Conservation (phyloP, 352 stramenopile species). For the Pythium plurisporium region DNA sequence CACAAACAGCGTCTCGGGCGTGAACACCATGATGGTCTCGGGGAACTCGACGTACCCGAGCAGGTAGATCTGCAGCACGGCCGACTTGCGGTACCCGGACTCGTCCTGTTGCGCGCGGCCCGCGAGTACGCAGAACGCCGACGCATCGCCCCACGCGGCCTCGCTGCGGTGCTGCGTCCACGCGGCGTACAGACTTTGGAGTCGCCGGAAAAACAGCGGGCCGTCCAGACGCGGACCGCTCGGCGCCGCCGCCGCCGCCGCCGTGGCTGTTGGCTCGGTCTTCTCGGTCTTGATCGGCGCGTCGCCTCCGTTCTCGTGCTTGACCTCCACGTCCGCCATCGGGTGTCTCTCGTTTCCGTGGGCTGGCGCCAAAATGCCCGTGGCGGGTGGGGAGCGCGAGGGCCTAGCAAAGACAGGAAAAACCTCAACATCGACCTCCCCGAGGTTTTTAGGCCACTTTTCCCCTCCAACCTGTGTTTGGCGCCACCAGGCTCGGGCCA, state of each 20-base stretch:
- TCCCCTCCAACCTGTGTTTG: constrained; percentile 23
- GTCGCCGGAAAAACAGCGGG: constrained; percentile 73
- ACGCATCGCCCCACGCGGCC: constrained; percentile 47
- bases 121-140: constrained; percentile 80
- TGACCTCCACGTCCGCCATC: constrained; percentile 16
- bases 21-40: constrained; percentile 91
- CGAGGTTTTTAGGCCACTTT: constrained; percentile 18
- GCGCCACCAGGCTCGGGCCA: constrained; percentile 11
- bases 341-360: background rate
- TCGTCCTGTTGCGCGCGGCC: constrained; percentile 80
- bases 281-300: constrained; percentile 27
- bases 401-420: background rate
- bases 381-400: background rate
- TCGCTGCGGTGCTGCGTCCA: constrained; percentile 58
- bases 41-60: constrained; percentile 90
- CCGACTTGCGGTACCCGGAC: constrained; percentile 87
- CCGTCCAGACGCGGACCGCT: constrained; percentile 47
- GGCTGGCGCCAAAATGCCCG: constrained; percentile 18
- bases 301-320: constrained; percentile 12
- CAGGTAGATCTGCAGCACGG: constrained; percentile 88
- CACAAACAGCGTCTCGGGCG: constrained; percentile 72
- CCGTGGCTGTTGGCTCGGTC: constrained; percentile 19
- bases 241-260: constrained; percentile 7
- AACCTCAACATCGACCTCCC: background rate
- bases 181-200: constrained; percentile 66